Evolutionary conservation across 257 asterid species (phyloP), one percentile per base, ranked within the genome.

Genomic region (Mentha longifolia): DNA sequence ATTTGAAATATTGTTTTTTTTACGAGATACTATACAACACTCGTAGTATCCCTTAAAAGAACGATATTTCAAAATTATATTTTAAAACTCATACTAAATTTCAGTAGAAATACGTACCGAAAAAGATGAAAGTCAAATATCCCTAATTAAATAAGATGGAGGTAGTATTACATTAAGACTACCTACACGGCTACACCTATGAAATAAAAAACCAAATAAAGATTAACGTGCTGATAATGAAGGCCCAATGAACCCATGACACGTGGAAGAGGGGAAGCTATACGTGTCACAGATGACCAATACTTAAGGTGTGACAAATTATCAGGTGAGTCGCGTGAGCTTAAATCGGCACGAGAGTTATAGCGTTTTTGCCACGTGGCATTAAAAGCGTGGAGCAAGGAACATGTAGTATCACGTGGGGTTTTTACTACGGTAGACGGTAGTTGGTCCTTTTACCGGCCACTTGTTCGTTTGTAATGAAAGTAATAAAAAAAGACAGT

Each of bases 311-410:
- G 61, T n/a, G 54, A 37, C 42, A 14, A 66, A 45, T 54, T 14
- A 67, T 72, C 68, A 67, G 71, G 16, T 67, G 67, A 59, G 51
- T 61, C 31, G 68, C 59, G 75, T 72, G 78, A 77, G 50, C 46
- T 7, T 41, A 42, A 58, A 31, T 61, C 20, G 31, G 70, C 72
- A 77, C 72, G 68, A 72, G 78, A 67, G 55, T 20, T 65, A 14
- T 56, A 65, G 58, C 65, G 74, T 37, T 73, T 37, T 50, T 6
- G n/a, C 22, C 73, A 78, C 82, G 76, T 78, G 79, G 42, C 70
- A 4, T 10, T 61, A 9, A 43, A 8, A 22, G 12, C 63, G 17
- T n/a, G 47, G 31, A 30, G 6, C 14, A 35, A 9, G 42, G 25
- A 62, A 39, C 13, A 43, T 65, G 52, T 63, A 55, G 65, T 43